Evolutionary conservation across 306 rosid species (phyloP), one percentile per base, ranked within the genome.

Genomic region (Sphenostylis stenocarpa): DNA sequence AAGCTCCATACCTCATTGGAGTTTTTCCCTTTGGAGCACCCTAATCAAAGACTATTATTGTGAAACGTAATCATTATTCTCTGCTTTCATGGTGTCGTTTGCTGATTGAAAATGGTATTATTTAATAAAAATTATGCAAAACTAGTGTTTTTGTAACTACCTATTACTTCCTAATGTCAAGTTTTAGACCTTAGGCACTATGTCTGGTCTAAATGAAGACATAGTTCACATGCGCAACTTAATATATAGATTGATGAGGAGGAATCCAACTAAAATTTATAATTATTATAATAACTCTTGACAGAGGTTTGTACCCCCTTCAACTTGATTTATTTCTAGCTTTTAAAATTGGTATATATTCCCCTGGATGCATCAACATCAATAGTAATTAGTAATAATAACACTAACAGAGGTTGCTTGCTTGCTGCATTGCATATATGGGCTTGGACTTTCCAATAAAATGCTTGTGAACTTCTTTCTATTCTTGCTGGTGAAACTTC

Each of bases 31-130:
- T 70, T 65, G 45, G 21, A 61, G 53, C 14, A 43, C 21, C 53
- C 45, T 70, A 62, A 52, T 70, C 19, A 76, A 70, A 76, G 64
- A 63, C 58, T 76, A 23, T 77, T 69, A 7, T 70, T 55, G 41
- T 76, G 41, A 33, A 69, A 43, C 28, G 19, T 7, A 13, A 63
- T 43, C 56, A 77, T 9, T 64, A 63, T 34, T 64, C 43, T 71
- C 20, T 33, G 77, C 77, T 77, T 56, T 72, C 60, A 62, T 63
- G 39, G 24, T 64, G 71, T 26, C 65, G 49, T 47, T 64, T 66
- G 34, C 65, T 3, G 48, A 72, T 39, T 57, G 60, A 15, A 39
- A 39, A 13, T 65, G 36, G 19, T 64, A 23, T 79, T 70, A 44
- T 56, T 29, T 43, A 61, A 23, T 77, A 21, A 67, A 55, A 19